Conservation (phyloP, 345 rosid species). For the Erodium maritimum region DNA sequence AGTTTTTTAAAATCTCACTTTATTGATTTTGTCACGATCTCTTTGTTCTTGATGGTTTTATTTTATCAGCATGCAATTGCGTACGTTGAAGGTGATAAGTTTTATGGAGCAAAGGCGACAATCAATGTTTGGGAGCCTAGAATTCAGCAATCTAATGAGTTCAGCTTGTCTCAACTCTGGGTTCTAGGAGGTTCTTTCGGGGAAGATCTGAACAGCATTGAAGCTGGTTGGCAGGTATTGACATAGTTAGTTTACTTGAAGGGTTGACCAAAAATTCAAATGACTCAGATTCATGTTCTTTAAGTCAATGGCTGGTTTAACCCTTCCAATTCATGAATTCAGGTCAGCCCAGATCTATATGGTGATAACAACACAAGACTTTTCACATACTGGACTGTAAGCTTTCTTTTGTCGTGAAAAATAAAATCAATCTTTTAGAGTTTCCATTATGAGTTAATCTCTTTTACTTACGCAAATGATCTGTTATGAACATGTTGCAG, state of each 20-base stretch:
- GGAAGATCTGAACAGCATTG: constrained; percentile 46
- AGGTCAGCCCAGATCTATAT: constrained; percentile 98
- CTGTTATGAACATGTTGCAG: constrained; percentile 25
- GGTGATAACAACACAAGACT: constrained; percentile 99
- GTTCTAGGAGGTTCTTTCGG: constrained; percentile 42
- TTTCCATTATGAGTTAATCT: neutral
- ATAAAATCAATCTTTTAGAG: neutral
- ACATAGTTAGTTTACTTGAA: constrained; percentile 3
- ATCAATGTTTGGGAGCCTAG: constrained; percentile 47
- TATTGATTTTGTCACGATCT: constrained; percentile 1
- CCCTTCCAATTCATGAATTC: constrained; percentile 11
- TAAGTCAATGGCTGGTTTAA: neutral
- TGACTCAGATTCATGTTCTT: neutral
- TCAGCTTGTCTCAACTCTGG: constrained; percentile 49
- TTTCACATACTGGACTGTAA: constrained; percentile 99
- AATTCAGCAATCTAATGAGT: constrained; percentile 34
- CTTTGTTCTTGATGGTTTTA: neutral
- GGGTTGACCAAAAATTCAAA: constrained; percentile 5
- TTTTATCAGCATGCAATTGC: constrained; percentile 38
- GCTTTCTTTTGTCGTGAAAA: constrained; percentile 15
- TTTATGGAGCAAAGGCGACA: constrained; percentile 40
- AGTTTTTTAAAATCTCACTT: neutral
- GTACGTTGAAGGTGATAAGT: constrained; percentile 37
- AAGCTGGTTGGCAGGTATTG: constrained; percentile 69
- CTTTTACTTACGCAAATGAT: too few relatives aligned